Base-by-base conservation (phyloP, 1,139 yeast species). In the Lodderomyces parapsilosis region DNA sequence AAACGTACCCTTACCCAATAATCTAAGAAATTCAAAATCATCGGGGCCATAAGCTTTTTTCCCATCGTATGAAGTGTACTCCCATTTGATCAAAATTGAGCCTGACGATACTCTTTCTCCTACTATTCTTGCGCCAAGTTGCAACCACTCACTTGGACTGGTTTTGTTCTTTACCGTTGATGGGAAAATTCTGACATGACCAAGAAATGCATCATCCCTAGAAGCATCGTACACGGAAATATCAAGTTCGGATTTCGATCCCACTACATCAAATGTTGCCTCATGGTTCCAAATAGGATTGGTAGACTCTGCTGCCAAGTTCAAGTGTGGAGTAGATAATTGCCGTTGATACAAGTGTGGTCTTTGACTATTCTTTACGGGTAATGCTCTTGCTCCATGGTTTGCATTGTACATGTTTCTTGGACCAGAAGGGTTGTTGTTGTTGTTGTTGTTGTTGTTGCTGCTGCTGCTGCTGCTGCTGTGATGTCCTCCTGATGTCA, bases 1-100 rank as follows among this genome's bases (percentile, higher is more conserved):
- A 72, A 93, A 93, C 0, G 98, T 93, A 41, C 99, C 99, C 60
- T 89, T 90, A 48, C 99, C 99, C 49, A 93, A 74, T 43, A 93
- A 72, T 57, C 96, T 77, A 55, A 93, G 78, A 15, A 91, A 87
- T 59, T 91, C 96, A 63, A 93, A 93, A 66, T 93, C 97, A 46
- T 85, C 85, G 5, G 98, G 98, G 1, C 96, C 96, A 58, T 85
- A 89, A 53, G 85, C 88, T 53, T 81, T 80, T 60, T 85, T 83
- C 62, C 84, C 83, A 33, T 86, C 83, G 34, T 63, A 52, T 32
- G 81, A 74, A 41, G 86, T 80, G 61, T 85, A 91, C 48, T 82
- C 83, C 76, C 91, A 80, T 51, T 79, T 76, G 43, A 91, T 80
- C 53, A 81, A 80, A 46, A 93, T 81, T 43, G 84, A 83, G 37